Evolutionary conservation across 2,329 filamentous ascomycete species (phyloP).

Genomic region (Botrytis deweyae): DNA sequence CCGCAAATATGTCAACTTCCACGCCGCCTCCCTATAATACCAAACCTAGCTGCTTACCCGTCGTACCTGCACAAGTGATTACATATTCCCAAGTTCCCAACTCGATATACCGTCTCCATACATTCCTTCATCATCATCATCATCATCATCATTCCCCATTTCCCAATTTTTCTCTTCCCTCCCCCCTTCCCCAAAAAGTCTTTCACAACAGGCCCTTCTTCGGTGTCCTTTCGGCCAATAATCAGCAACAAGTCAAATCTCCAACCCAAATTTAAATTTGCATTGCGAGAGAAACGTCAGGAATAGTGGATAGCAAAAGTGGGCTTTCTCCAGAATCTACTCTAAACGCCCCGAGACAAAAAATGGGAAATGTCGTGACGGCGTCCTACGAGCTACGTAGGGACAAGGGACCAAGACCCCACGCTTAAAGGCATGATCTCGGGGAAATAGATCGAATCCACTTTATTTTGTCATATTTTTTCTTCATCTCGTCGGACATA

Average conservation of each 20-base stretch:
- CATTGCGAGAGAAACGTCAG: conserved; percentile 13
- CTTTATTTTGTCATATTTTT: neutral
- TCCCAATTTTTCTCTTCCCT: neutral
- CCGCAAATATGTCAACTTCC: neutral
- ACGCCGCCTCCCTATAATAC: neutral
- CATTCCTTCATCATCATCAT: neutral
- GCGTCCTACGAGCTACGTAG: neutral
- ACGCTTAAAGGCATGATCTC: conserved; percentile 14
- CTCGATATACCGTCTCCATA: neutral
- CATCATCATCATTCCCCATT: neutral
- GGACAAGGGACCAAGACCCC: neutral
- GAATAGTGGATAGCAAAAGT: conserved; percentile 8
- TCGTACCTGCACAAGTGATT: conserved; percentile 9
- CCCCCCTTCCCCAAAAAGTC: neutral
- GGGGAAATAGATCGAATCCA: conserved; percentile 10
- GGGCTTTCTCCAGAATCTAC: conserved; percentile 17
- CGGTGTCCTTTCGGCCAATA: conserved; percentile 19
- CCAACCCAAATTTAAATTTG: conserved; percentile 11
- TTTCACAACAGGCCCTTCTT: conserved; percentile 20
- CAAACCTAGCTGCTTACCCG: neutral
- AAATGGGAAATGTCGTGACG: conserved; percentile 9
- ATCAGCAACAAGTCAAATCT: neutral
- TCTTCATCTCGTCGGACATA: neutral
- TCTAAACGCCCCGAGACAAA: conserved; percentile 9
- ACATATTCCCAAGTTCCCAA: neutral